Evolutionary conservation across 805 yeast species (phyloP).

Genomic region (Cyberlindnera xylosilytica): DNA sequence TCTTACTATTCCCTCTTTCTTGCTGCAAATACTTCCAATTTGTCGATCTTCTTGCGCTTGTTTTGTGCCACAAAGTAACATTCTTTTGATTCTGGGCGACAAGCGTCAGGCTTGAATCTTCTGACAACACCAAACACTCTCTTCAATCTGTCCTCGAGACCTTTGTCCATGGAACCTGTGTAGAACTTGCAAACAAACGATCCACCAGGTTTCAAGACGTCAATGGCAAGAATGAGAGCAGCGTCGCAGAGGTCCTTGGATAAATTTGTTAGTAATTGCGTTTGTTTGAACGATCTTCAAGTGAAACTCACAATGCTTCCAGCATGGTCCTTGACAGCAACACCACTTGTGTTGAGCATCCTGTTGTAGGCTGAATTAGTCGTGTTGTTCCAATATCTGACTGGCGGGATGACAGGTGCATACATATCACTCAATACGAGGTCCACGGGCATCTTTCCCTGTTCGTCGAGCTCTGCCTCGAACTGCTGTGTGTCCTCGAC

Average conservation of each 20-base stretch:
- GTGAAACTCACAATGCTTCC: constrained; percentile 62
- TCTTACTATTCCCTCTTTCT: neutral
- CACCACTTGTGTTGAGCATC: constrained; percentile 92
- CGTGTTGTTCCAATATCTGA: constrained; percentile 55
- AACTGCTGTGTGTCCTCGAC: constrained; percentile 10
- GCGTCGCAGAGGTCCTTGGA: constrained; percentile 81
- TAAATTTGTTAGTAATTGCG: neutral
- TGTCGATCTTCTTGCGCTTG: constrained; percentile 41
- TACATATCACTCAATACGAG: constrained; percentile 80
- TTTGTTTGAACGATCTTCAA: no score
- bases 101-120: constrained; percentile 77
- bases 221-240: constrained; percentile 72
- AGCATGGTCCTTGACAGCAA: constrained; percentile 75
- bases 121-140: constrained; percentile 59
- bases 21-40: constrained; percentile 38
- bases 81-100: constrained; percentile 78
- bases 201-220: constrained; percentile 69
- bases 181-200: constrained; percentile 77
- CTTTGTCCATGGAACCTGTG: constrained; percentile 74
- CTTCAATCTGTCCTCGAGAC: constrained; percentile 56
- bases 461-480: constrained; percentile 5
- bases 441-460: constrained; percentile 46
- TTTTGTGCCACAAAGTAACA: constrained; percentile 72
- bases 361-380: constrained; percentile 79
- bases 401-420: constrained; percentile 54